Percentiles rank a stretch among this genome's conserved stretches.
Evolutionary conservation across 2,329 filamentous ascomycete genomes (phyloP).

Genomic region (Arthrinium puccinioides): DNA sequence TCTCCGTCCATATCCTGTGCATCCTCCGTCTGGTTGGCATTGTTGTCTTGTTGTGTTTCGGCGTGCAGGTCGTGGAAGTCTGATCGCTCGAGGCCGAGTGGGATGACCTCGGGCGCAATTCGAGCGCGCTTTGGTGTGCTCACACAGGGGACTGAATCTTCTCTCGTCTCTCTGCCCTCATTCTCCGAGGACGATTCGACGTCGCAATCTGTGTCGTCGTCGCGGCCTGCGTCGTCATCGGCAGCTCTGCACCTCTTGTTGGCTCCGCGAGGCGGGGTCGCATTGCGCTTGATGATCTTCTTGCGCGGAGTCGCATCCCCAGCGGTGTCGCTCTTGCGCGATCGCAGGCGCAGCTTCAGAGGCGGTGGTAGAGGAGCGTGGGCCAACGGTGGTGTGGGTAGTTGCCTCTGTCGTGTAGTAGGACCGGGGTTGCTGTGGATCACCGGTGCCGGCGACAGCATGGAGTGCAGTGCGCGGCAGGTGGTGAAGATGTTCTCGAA

Average conservation of each 20-base stretch:
- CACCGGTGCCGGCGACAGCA: constrained; percentile 35
- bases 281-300: constrained; percentile 44
- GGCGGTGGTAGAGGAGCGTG: constrained; percentile 34
- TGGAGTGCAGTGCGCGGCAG: constrained; percentile 54
- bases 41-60: constrained; percentile 18
- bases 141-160: constrained; percentile 3
- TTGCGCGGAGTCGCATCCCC: constrained; percentile 26
- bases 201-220: constrained; percentile 30
- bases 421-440: constrained; percentile 11
- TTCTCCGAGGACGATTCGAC: constrained; percentile 15
- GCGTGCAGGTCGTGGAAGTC: constrained; percentile 49
- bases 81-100: constrained; percentile 49
- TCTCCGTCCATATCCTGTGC: constrained; percentile 37
- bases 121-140: constrained; percentile 53
- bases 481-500: constrained; percentile 50
- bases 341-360: constrained; percentile 48
- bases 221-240: constrained; percentile 39
- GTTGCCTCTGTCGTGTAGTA: constrained; percentile 22
- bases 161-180: constrained; percentile 11
- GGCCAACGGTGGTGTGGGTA: constrained; percentile 49
- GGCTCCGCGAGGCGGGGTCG: constrained; percentile 31
- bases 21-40: constrained; percentile 27
- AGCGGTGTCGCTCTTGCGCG: constrained; percentile 29
- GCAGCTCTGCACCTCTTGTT: constrained; percentile 46
- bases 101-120: constrained; percentile 53